Evolutionary conservation across 2,329 filamentous ascomycete genomes (phyloP).

Genomic region (Fonsecaea nubica): DNA sequence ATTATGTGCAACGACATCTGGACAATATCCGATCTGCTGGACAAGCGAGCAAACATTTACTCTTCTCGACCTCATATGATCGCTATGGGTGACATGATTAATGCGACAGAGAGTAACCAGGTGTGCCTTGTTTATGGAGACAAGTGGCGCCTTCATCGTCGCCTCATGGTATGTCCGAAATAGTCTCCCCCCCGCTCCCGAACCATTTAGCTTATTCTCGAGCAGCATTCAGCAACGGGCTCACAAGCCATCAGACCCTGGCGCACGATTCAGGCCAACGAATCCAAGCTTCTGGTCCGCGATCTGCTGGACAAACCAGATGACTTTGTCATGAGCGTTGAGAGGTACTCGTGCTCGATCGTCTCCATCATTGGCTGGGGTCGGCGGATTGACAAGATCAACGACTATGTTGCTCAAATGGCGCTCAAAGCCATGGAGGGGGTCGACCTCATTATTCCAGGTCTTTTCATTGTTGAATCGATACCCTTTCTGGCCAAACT

Average conservation of each 20-base stretch:
- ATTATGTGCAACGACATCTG: constrained; percentile 48
- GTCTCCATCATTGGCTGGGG: constrained; percentile 52
- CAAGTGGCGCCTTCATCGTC: constrained; percentile 52
- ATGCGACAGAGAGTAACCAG: constrained; percentile 50
- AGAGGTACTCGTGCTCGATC: constrained; percentile 51
- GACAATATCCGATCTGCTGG: constrained; percentile 44
- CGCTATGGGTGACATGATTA: constrained; percentile 44
- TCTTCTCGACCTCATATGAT: constrained; percentile 43
- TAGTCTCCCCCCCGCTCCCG: not conserved
- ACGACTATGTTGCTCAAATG: constrained; percentile 57
- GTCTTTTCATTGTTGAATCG: constrained; percentile 32
- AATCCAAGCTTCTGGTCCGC: constrained; percentile 62
- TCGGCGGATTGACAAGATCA: constrained; percentile 49
- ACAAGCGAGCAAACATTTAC: constrained; percentile 46
- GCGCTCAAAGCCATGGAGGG: constrained; percentile 35
- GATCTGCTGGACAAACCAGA: constrained; percentile 46
- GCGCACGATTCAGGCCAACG: constrained; percentile 62
- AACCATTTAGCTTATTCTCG: not conserved
- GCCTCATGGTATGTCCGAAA: constrained; percentile 50
- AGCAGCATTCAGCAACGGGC: constrained; percentile 57
- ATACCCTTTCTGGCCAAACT: constrained; percentile 53
- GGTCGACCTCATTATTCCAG: constrained; percentile 34
- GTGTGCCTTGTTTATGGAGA: constrained; percentile 53
- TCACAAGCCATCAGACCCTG: constrained; percentile 63
- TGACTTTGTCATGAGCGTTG: constrained; percentile 49